Conservation (phyloP, 108 stramenopile species). For the Nitzschia palea region DNA sequence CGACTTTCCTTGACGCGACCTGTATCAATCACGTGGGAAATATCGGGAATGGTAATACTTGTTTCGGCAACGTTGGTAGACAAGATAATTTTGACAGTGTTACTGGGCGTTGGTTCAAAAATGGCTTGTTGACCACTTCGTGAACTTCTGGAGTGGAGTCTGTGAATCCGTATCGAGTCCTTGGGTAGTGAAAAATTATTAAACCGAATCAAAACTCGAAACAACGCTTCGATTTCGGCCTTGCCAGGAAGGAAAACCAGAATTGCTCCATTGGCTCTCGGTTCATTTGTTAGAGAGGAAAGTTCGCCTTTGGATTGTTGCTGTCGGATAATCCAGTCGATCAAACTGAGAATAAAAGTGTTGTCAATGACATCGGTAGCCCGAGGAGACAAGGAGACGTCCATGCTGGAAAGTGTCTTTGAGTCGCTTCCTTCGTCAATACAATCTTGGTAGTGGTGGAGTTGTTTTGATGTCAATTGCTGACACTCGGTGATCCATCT, state of each 20-base stretch:
- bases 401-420: neutral
- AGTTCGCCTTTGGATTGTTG: conserved; percentile 24
- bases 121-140: conserved; percentile 65
- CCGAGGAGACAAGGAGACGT: conserved; percentile 30
- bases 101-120: conserved; percentile 44
- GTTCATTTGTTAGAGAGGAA: neutral
- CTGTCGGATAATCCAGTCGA: conserved; percentile 35
- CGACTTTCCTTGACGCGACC: conserved; percentile 71
- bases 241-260: conserved; percentile 92
- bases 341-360: conserved; percentile 37
- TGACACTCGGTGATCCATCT: conserved; percentile 77
- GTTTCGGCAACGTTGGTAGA: conserved; percentile 87
- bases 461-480: neutral
- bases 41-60: conserved; percentile 94
- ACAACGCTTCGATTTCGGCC: conserved; percentile 86
- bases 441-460: neutral
- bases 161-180: conserved; percentile 31
- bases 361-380: conserved; percentile 47
- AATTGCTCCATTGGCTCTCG: conserved; percentile 47
- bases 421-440: neutral
- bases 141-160: conserved; percentile 69
- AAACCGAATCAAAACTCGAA: conserved; percentile 59
- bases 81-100: conserved; percentile 76
- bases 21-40: conserved; percentile 64
- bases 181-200: conserved; percentile 43